Evolutionary conservation across 1,139 yeast species (phyloP), one percentile per base, ranked within the genome.

Genomic region (Citeromyces hawaiiensis): DNA sequence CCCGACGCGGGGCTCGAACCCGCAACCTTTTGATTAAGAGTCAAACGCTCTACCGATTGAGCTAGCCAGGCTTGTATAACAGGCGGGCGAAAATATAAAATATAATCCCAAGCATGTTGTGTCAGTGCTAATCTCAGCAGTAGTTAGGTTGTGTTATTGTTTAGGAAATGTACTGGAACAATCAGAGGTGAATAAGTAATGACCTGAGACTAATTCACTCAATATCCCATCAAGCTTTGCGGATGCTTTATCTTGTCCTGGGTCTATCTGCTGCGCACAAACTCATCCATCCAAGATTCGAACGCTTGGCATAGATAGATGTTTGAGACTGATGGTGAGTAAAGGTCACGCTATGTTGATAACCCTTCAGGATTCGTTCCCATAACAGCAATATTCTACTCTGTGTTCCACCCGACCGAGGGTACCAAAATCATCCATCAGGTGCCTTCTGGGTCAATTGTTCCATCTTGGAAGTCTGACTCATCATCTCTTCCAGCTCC

Each of bases 341-440:
- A 35, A n/a, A n/a, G n/a, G n/a, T n/a, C n/a, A n/a, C n/a, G n/a
- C n/a, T n/a, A n/a, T 30, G 15, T 30, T 15, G 36, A 35, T 15
- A 27, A 35, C 15, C 8, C 35, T 11, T 33, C 13, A 9, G 94
- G 94, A 21, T 83, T 85, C 50, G 78, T 81, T 13, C 94, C 94
- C 19, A 87, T 91, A 29, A 69, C 76, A 43, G 93, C 96, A 2
- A 69, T 87, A 37, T 88, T 91, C 57, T 91, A 86, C 57, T 78
- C 96, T 0, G 85, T 85, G 0, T 91, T 91, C 59, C 96, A 93
- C 52, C 96, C 96, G 0, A 83, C 91, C 0, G 94, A 86, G 51
- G 98, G 98, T 2, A 82, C 98, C 0, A 83, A 87, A 56, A 88
- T 91, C n/a, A 72, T 85, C 3, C 83, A 83, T 50, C 96, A 93